These are phyloP conservation scores for Tetrastigma voinierianum DNA, from an alignment of 164 flowering plant species.

Conservation along the genomic window DNA sequence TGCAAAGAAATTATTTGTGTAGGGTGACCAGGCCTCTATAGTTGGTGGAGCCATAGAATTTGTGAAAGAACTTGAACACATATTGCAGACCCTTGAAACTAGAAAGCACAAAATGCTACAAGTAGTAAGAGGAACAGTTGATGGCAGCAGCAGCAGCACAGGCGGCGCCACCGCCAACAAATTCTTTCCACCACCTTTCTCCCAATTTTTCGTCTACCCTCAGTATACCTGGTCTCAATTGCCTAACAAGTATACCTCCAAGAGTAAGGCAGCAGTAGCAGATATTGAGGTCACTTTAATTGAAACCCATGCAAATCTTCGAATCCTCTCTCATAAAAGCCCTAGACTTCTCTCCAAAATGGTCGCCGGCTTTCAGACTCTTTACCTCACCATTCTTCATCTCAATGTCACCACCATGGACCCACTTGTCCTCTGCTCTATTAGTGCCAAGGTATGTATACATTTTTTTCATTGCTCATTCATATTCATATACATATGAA, in stretches of 20 bases:
- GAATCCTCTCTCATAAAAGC: slow-evolving; percentile 49
- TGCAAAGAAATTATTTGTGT: slow-evolving; percentile 4
- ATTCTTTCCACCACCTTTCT: slow-evolving; percentile 31
- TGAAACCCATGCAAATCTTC: slow-evolving; percentile 79
- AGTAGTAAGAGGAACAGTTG: background rate
- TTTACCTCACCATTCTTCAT: slow-evolving; percentile 70
- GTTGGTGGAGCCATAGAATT: slow-evolving; percentile 94
- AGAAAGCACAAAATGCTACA: slow-evolving; percentile 33
- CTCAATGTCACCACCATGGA: slow-evolving; percentile 77
- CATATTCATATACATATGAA: background rate
- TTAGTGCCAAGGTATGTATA: slow-evolving; percentile 75
- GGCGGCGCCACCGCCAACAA: background rate
- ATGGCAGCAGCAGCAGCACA: slow-evolving; percentile 6
- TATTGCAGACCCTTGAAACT: slow-evolving; percentile 71
- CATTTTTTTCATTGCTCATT: background rate
- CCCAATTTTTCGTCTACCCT: slow-evolving; percentile 69
- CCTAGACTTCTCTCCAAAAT: slow-evolving; percentile 56
- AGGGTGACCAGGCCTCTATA: slow-evolving; percentile 97
- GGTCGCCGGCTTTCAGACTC: slow-evolving; percentile 59
- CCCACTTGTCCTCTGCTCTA: slow-evolving; percentile 68
- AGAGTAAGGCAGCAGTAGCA: slow-evolving; percentile 46
- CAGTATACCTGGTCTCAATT: slow-evolving; percentile 54
- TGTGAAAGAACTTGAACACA: slow-evolving; percentile 88
- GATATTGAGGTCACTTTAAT: slow-evolving; percentile 82
- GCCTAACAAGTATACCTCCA: slow-evolving; percentile 31